Evolutionary conservation across 2,329 filamentous ascomycete species (phyloP).

Genomic region (Fonsecaea pedrosoi): DNA sequence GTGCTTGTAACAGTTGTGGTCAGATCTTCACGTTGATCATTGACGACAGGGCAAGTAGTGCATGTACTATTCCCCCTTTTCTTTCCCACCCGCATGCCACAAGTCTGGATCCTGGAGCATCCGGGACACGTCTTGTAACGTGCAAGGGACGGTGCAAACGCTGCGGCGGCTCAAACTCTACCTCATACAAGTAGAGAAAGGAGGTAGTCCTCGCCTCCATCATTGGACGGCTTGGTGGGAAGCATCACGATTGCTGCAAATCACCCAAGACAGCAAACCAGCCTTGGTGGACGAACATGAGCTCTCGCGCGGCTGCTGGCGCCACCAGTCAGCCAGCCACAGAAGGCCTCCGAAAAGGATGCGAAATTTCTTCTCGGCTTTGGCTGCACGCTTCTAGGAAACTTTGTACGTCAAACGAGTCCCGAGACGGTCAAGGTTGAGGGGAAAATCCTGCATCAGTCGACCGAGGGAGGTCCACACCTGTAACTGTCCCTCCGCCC

Average conservation of each 20-base stretch:
- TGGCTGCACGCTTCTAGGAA: conserved; percentile 8
- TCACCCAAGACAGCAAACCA: not conserved
- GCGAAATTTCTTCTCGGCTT: conserved; percentile 12
- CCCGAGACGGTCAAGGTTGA: not conserved
- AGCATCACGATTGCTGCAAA: conserved; percentile 1
- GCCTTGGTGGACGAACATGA: not conserved
- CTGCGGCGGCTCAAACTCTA: not conserved
- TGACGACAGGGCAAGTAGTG: not conserved
- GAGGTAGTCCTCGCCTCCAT: not conserved
- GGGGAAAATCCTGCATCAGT: conserved; percentile 1
- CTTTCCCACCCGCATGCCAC: not conserved
- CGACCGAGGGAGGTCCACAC: conserved; percentile 1
- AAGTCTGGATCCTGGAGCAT: not conserved
- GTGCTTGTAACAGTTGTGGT: too few relatives aligned
- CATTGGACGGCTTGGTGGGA: conserved; percentile 2
- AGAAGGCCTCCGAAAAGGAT: conserved; percentile 2
- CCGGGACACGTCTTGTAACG: not conserved
- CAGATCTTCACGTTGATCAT: not conserved
- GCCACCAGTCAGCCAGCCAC: conserved; percentile 16
- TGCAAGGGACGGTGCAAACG: not conserved
- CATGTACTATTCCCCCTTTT: not conserved
- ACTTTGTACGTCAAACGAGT: conserved; percentile 25
- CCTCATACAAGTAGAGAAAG: not conserved
- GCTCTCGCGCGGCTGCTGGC: conserved; percentile 5
- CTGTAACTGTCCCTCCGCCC: not conserved